These are phyloP conservation scores for Paraphoma sp. DNA, from an alignment of 2,329 filamentous ascomycete genomes.

Conservation along the genomic window DNA sequence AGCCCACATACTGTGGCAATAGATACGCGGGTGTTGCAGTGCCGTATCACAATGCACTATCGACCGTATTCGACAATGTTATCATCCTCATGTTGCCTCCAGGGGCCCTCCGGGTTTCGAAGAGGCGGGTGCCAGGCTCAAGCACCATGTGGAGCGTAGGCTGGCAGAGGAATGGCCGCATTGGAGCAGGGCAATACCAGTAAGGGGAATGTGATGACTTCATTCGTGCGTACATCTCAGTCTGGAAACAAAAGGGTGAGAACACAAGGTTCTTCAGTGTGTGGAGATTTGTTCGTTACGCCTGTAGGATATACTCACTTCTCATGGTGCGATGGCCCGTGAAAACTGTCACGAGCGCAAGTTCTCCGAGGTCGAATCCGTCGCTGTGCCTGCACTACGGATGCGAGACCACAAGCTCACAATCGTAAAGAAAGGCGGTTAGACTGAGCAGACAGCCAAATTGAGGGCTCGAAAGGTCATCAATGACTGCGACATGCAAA, in stretches of 20 bases:
- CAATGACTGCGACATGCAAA: conserved; percentile 4
- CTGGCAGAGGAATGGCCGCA: conserved; percentile 8
- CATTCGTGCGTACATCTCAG: conserved; percentile 7
- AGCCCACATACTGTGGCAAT: not conserved
- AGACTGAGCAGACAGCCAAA: not conserved
- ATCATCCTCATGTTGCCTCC: conserved; percentile 19
- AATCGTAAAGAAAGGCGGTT: not conserved
- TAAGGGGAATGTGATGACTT: conserved; percentile 16
- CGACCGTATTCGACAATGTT: conserved; percentile 30
- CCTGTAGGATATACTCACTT: conserved; percentile 14
- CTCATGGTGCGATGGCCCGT: conserved; percentile 23
- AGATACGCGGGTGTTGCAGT: not conserved
- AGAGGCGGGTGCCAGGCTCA: conserved; percentile 12
- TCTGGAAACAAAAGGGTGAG: not conserved
- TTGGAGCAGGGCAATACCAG: conserved; percentile 10
- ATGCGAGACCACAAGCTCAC: conserved; percentile 9
- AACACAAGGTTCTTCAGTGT: conserved; percentile 9
- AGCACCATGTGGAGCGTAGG: conserved; percentile 18
- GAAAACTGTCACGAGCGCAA: conserved; percentile 41
- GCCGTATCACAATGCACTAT: conserved; percentile 15
- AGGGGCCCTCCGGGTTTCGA: conserved; percentile 20
- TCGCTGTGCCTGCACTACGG: conserved; percentile 33
- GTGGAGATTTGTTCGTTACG: conserved; percentile 4
- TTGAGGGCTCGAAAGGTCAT: not conserved
- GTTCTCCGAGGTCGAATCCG: conserved; percentile 45